Conservation (phyloP, 2,329 filamentous ascomycete species). For the Sporothrix curviconia region DNA sequence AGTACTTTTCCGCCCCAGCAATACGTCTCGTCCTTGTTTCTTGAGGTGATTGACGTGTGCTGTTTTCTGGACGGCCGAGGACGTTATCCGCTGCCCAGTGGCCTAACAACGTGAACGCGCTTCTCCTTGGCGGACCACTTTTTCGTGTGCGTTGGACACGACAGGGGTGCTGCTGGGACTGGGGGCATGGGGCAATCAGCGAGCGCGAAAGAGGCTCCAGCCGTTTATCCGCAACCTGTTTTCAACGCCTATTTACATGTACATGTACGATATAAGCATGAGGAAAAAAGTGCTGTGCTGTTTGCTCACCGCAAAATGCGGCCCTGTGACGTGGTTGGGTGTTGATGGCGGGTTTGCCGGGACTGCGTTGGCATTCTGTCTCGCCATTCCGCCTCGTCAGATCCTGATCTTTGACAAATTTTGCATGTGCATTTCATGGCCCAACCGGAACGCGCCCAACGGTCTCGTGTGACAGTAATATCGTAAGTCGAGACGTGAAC, state of each 20-base stretch:
- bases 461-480: neutral
- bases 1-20: neutral
- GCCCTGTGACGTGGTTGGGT: constrained; percentile 4
- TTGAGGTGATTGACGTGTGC: no score
- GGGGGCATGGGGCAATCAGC: no score
- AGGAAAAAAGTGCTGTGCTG: no score
- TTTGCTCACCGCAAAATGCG: neutral
- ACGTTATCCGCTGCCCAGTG: no score
- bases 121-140: no score
- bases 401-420: neutral
- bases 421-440: neutral
- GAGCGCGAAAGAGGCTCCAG: no score
- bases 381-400: no score
- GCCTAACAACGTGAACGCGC: no score
- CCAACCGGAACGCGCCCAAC: constrained; percentile 7
- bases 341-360: neutral
- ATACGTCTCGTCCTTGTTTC: no score
- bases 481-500: neutral
- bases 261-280: no score
- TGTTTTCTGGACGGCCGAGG: neutral
- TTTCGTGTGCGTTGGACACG: neutral
- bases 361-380: constrained; percentile 2
- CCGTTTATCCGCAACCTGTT: no score
- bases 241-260: no score
- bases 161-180: neutral